phyloP scores from a whole-genome alignment of 495 filamentous ascomycete genomes.

The Hyaloscypha variabilis region DNA sequence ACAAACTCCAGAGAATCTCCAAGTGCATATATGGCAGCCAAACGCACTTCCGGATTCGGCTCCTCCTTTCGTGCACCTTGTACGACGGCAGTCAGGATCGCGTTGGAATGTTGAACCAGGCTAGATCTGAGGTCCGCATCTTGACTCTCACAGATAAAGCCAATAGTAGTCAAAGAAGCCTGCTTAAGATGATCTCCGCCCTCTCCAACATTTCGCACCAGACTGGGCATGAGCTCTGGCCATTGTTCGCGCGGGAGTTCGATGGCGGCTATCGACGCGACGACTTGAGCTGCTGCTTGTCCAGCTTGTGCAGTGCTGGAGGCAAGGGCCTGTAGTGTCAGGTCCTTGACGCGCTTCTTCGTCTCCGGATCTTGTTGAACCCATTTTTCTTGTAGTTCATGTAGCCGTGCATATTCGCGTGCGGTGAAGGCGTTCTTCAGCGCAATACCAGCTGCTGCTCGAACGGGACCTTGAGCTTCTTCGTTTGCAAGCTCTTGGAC shows the following conservation, averaged over 20 bases:
- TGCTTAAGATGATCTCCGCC: slow-evolving; percentile 89
- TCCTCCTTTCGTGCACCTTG: slow-evolving; percentile 98
- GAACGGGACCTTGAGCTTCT: slow-evolving; percentile 74
- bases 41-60: slow-evolving; percentile 82
- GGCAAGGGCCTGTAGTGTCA: slow-evolving; percentile 80
- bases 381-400: slow-evolving; percentile 91
- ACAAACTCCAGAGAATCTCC: slow-evolving; percentile 99
- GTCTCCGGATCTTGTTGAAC: slow-evolving; percentile 72
- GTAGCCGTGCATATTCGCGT: slow-evolving; percentile 83
- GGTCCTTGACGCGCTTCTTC: slow-evolving; percentile 84
- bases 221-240: slow-evolving; percentile 86
- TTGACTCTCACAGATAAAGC: slow-evolving; percentile 96
- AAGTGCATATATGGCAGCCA: slow-evolving; percentile 89
- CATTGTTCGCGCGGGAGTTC: slow-evolving; percentile 93
- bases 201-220: slow-evolving; percentile 89
- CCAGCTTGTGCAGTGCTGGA: slow-evolving; percentile 79
- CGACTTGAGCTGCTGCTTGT: slow-evolving; percentile 88
- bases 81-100: slow-evolving; percentile 95
- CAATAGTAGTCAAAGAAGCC: slow-evolving; percentile 89
- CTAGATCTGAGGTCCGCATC: slow-evolving; percentile 83
- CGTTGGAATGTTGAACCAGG: slow-evolving; percentile 86
- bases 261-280: slow-evolving; percentile 91
- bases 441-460: slow-evolving; percentile 91
- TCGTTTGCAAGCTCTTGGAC: slow-evolving; percentile 94
- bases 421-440: slow-evolving; percentile 96